These are phyloP conservation scores for Plasmodium gaboni DNA, from an alignment of 169 alveolate genomes.

Conservation along the genomic window DNA sequence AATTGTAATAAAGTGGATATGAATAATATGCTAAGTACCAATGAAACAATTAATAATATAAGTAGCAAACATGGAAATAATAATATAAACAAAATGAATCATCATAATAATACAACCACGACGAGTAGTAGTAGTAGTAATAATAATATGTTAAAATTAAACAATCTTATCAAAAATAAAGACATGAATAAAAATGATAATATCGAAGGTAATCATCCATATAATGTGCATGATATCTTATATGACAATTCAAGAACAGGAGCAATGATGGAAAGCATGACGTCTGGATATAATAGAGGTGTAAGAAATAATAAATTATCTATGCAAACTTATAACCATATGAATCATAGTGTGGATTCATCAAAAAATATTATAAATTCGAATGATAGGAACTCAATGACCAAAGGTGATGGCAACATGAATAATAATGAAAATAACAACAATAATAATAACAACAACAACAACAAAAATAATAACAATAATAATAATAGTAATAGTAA, in stretches of 20 bases:
- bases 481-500: slow-evolving; percentile 10
- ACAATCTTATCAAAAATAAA: slow-evolving; percentile 23
- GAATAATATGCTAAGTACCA: slow-evolving; percentile 8
- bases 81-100: background rate
- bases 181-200: slow-evolving; percentile 29
- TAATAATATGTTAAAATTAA: slow-evolving; percentile 12
- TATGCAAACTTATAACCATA: background rate
- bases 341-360: background rate
- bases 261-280: slow-evolving; percentile 5
- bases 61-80: background rate
- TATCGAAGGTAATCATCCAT: slow-evolving; percentile 6
- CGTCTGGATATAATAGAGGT: slow-evolving; percentile 1
- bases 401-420: background rate
- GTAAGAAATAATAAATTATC: slow-evolving; percentile 18
- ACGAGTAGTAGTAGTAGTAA: slow-evolving; percentile 15
- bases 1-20: slow-evolving; percentile 25
- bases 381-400: background rate
- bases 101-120: slow-evolving; percentile 14
- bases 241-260: slow-evolving; percentile 27
- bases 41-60: background rate
- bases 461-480: background rate
- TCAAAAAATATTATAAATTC: background rate
- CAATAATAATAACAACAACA: slow-evolving; percentile 6
- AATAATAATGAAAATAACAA: background rate
- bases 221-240: background rate